Percentiles rank a stretch among this genome's conserved stretches.
Conservation (phyloP, 106 monocot species). For the Apostasia ramifera region DNA sequence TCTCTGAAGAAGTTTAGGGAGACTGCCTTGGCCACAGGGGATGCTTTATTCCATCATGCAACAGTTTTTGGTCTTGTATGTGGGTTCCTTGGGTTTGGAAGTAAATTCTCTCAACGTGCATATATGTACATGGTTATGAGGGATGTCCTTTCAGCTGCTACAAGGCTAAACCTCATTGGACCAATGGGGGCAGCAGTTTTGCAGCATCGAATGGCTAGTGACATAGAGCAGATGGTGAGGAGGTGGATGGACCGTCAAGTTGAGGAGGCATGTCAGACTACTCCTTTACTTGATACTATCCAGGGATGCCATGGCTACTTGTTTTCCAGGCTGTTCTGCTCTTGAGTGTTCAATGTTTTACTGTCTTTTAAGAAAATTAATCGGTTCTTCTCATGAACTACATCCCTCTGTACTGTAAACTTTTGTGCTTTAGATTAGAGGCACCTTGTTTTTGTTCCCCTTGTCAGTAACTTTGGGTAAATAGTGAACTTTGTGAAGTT, state of each 20-base stretch:
- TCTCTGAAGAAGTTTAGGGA: constrained; percentile 49
- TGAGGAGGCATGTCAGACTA: constrained; percentile 69
- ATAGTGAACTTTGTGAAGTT: neutral
- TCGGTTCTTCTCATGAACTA: too few species aligned
- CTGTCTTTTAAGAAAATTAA: constrained; percentile 2
- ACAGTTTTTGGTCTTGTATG: constrained; percentile 80
- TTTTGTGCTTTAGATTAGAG: neutral
- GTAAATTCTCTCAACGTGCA: constrained; percentile 54
- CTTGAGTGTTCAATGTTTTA: constrained; percentile 20
- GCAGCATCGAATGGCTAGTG: constrained; percentile 61
- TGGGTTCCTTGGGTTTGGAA: constrained; percentile 63
- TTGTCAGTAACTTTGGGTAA: neutral
- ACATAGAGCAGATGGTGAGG: constrained; percentile 51
- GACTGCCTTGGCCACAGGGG: constrained; percentile 21
- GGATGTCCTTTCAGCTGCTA: constrained; percentile 80
- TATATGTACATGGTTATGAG: constrained; percentile 83
- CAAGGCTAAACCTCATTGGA: constrained; percentile 80
- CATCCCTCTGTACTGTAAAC: neutral
- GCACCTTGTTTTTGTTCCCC: neutral
- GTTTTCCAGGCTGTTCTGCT: constrained; percentile 84
- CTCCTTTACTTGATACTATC: constrained; percentile 69
- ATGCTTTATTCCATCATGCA: constrained; percentile 67
- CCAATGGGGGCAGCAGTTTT: constrained; percentile 75
- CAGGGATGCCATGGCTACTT: constrained; percentile 87
- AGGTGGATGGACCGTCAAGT: constrained; percentile 74